Evolutionary conservation across 371 early-diverging fungal genomes (phyloP), one percentile per base, ranked within the genome.

Genomic region (Mucor lusitanicus): DNA sequence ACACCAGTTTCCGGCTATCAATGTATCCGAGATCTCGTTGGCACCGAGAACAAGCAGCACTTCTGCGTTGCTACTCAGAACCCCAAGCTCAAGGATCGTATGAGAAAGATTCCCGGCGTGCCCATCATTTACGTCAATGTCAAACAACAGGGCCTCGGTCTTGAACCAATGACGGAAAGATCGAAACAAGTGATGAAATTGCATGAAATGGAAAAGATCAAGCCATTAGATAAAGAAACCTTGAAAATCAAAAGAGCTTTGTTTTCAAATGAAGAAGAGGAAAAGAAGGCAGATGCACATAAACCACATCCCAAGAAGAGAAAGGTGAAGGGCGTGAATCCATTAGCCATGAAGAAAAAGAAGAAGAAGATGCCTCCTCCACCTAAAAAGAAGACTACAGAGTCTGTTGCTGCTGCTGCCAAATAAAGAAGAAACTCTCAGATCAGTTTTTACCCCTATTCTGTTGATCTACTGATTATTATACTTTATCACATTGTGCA

Each of bases 1-100:
- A 76, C 73, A 4, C 64, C 78, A 2, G 84, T 94, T 1, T 65
- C 86, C 5, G 92, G 92, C 35, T 70, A 85, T 17, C 80, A 90
- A 15, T 97, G 97, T 70, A 74, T 95, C n/a, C 64, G 73, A 7
- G 85, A 91, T 57, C 84, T 94, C 58, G 85, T 96, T 42, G 90
- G 87, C 6, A 70, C 68, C 1, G 76, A 81, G 30, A 97, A 97
- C 74, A 77, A 86, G 59, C 86, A 92, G 73, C 88, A 92, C 71
- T 96, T 94, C 63, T 89, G 91, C 44, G 87, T 97, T 0, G 97
- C 93, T 2, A 89, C 90, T 1, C 94, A 96, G 70, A 89, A 94
- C 73, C 68, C 74, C 15, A 72, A 75, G 5, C 80, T 97, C 28
- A 87, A 94, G 19, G 72, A 79, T 11, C 65, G 77, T n/a, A 75